A percentile compares a stretch with the other conserved stretches of the same genome.
Evolutionary conservation across 805 yeast genomes (phyloP).

Genomic region (Candida succiphila): DNA sequence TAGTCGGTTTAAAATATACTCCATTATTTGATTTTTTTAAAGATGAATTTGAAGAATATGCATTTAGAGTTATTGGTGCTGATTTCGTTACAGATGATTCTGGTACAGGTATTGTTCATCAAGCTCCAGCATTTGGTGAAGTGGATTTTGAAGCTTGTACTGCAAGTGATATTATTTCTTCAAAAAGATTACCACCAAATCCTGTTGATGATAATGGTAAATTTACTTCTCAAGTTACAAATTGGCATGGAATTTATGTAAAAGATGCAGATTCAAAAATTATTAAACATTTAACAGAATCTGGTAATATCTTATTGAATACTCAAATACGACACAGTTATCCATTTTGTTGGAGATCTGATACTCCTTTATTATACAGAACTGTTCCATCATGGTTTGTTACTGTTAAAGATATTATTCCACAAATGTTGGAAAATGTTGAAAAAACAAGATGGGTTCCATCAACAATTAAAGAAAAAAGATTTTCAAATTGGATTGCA

Average conservation of each 20-base stretch:
- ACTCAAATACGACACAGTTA: conserved; percentile 90
- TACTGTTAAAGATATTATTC: conserved; percentile 77
- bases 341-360: conserved; percentile 99
- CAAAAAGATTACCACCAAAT: conserved; percentile 70
- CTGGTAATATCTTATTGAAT: conserved; percentile 65
- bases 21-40: conserved; percentile 81
- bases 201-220: conserved; percentile 92
- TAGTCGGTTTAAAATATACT: conserved; percentile 68
- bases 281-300: conserved; percentile 71
- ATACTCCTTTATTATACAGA: conserved; percentile 92
- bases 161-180: conserved; percentile 63
- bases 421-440: conserved; percentile 80
- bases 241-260: conserved; percentile 76
- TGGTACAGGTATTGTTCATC: conserved; percentile 99
- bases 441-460: conserved; percentile 95
- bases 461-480: conserved; percentile 75
- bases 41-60: conserved; percentile 65
- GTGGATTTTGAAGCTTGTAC: conserved; percentile 85
- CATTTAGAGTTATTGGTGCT: conserved; percentile 73
- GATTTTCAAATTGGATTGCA: conserved; percentile 96
- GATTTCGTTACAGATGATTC: conserved; percentile 85
- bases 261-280: conserved; percentile 93
- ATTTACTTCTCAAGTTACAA: conserved; percentile 66
- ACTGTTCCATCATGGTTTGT: conserved; percentile 99
- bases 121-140: conserved; percentile 98